A percentile compares a stretch with the other conserved stretches of the same genome.
Evolutionary conservation across 1,139 yeast genomes (phyloP).

Genomic region (Pichia sp.): DNA sequence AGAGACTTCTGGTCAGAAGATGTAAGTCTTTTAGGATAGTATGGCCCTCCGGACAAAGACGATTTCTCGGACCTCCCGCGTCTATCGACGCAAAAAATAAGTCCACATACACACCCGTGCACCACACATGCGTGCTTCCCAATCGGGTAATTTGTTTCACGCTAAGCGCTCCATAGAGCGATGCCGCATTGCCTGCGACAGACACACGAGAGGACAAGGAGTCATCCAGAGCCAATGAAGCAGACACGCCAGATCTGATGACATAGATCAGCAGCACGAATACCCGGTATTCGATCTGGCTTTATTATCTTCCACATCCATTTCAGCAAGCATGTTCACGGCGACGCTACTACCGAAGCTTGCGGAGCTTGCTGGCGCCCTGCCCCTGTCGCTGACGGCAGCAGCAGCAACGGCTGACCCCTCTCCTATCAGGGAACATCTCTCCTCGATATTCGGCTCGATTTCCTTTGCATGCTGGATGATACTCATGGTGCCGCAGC

Average conservation of each 20-base stretch:
- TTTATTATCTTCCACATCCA: neutral
- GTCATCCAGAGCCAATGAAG: neutral
- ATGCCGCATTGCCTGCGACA: neutral
- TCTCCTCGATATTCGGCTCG: constrained; percentile 67
- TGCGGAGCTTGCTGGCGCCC: neutral
- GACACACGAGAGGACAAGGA: neutral
- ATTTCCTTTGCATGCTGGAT: constrained; percentile 75
- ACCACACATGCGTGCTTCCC: neutral
- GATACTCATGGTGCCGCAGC: constrained; percentile 73
- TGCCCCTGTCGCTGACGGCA: neutral
- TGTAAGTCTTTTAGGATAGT: too few species aligned
- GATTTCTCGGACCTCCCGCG: neutral
- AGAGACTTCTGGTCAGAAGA: too few species aligned
- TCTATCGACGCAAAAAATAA: too few species aligned
- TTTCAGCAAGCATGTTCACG: neutral
- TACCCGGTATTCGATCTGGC: too few species aligned
- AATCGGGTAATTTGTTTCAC: neutral
- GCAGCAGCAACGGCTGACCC: neutral
- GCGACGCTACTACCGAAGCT: neutral
- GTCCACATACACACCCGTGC: neutral
- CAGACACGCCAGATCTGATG: neutral
- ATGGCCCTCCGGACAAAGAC: neutral
- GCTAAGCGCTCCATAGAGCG: neutral
- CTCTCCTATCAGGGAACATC: constrained; percentile 34
- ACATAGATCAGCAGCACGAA: neutral